These are phyloP conservation scores for Penicillium sp. DNA, from an alignment of 2,329 filamentous ascomycete species.

Conservation along the genomic window DNA sequence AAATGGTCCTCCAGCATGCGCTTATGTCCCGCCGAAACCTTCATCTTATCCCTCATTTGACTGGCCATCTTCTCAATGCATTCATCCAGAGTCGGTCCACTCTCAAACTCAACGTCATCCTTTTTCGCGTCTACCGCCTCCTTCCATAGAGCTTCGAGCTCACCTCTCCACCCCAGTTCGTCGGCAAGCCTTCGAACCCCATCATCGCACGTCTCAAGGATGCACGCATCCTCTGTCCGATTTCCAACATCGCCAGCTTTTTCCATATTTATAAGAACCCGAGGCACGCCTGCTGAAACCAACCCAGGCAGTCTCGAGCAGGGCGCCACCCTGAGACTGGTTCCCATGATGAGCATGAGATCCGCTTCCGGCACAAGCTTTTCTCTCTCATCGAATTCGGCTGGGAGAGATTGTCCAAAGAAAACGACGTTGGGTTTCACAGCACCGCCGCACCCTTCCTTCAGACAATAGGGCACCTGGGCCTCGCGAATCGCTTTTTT, in stretches of 20 bases:
- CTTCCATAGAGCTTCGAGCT: conserved; percentile 70
- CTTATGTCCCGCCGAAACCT: conserved; percentile 41
- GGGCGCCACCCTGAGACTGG: conserved; percentile 74
- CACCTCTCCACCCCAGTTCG: conserved; percentile 72
- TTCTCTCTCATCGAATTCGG: conserved; percentile 56
- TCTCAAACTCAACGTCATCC: conserved; percentile 38
- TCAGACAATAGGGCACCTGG: conserved; percentile 64
- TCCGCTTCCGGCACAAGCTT: conserved; percentile 58
- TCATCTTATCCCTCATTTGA: conserved; percentile 49
- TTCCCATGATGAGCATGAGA: conserved; percentile 73
- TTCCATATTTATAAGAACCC: conserved; percentile 78
- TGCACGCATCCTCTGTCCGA: conserved; percentile 69
- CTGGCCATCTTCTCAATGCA: conserved; percentile 51
- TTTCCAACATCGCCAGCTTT: conserved; percentile 70
- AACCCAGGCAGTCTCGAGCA: conserved; percentile 71
- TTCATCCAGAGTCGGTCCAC: conserved; percentile 50
- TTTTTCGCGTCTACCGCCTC: conserved; percentile 58
- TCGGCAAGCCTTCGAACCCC: conserved; percentile 70
- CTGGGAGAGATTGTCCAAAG: conserved; percentile 68
- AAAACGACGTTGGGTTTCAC: conserved; percentile 88
- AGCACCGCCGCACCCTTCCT: conserved; percentile 61
- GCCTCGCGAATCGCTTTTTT: conserved; percentile 61
- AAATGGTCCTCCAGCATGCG: conserved; percentile 32
- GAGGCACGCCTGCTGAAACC: conserved; percentile 57
- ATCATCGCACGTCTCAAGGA: conserved; percentile 71